Evolutionary conservation across 2,329 filamentous ascomycete species (phyloP).

Genomic region (Claviceps maximensis): DNA sequence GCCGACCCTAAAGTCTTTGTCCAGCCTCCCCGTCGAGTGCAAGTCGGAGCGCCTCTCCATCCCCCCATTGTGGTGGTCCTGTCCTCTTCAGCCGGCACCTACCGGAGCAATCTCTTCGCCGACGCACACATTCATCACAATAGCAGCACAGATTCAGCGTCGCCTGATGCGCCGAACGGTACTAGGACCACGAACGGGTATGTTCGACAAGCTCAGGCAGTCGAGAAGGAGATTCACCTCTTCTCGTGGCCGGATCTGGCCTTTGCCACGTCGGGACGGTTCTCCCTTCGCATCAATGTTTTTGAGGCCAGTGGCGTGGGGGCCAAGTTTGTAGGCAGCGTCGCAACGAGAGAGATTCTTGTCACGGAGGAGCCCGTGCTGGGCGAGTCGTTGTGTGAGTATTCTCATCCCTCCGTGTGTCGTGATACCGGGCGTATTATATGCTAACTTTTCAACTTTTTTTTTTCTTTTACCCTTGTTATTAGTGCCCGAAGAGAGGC

Average conservation of each 20-base stretch:
- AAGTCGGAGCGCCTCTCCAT: conserved; percentile 9
- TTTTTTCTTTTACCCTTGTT: no score
- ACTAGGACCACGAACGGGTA: not conserved
- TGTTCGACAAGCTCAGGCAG: not conserved
- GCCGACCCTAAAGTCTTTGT: conserved; percentile 10
- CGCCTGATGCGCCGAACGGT: not conserved
- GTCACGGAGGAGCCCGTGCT: not conserved
- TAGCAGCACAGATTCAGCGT: not conserved
- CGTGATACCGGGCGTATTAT: no score
- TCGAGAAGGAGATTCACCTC: not conserved
- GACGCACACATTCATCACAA: not conserved
- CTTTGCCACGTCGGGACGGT: not conserved
- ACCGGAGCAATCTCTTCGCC: not conserved
- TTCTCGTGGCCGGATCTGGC: not conserved
- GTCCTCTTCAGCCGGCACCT: not conserved
- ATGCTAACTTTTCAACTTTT: no score
- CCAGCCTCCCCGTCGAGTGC: conserved; percentile 13
- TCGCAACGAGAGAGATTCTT: not conserved
- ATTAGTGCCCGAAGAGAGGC: not conserved
- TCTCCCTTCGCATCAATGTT: not conserved
- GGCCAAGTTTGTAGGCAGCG: not conserved
- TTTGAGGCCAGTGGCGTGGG: not conserved
- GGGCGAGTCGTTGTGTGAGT: not conserved
- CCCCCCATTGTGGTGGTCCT: conserved; percentile 11
- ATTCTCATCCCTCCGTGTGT: no score